A percentile compares a stretch with the other conserved stretches of the same genome.
phyloP scores from a whole-genome alignment of 1,139 yeast species.

The Taphrina confusa region DNA sequence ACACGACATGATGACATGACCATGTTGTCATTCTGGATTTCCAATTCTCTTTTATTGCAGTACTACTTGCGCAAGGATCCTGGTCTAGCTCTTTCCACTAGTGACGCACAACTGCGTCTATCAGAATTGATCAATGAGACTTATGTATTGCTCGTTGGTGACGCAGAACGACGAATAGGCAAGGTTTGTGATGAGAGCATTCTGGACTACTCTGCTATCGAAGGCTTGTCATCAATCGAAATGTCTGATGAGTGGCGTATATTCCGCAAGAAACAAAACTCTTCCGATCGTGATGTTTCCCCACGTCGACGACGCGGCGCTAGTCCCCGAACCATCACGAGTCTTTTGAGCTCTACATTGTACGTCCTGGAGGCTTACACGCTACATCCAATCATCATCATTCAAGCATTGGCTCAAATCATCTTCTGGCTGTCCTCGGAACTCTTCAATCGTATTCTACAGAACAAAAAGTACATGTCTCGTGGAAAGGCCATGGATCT shows the following conservation, averaged over 20 bases:
- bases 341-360: constrained; percentile 82
- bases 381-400: constrained; percentile 71
- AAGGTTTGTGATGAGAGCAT: constrained; percentile 48
- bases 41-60: constrained; percentile 48
- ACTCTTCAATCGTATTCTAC: constrained; percentile 70
- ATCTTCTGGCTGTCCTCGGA: constrained; percentile 74
- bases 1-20: constrained; percentile 49
- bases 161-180: constrained; percentile 48
- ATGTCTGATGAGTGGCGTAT: constrained; percentile 52
- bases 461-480: constrained; percentile 67
- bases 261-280: constrained; percentile 56
- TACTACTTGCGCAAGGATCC: constrained; percentile 50
- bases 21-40: constrained; percentile 51
- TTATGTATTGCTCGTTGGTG: constrained; percentile 47
- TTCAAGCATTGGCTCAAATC: constrained; percentile 76
- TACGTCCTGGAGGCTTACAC: constrained; percentile 81
- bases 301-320: constrained; percentile 71
- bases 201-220: constrained; percentile 52
- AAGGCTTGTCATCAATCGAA: constrained; percentile 50
- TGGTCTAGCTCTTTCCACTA: constrained; percentile 44
- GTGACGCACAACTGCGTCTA: constrained; percentile 45
- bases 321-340: constrained; percentile 81
- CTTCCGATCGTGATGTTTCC: constrained; percentile 54
- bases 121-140: constrained; percentile 47
- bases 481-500: constrained; percentile 87